Evolutionary conservation across 345 rosid species (phyloP).

Genomic region (Alliaria petiolata): DNA sequence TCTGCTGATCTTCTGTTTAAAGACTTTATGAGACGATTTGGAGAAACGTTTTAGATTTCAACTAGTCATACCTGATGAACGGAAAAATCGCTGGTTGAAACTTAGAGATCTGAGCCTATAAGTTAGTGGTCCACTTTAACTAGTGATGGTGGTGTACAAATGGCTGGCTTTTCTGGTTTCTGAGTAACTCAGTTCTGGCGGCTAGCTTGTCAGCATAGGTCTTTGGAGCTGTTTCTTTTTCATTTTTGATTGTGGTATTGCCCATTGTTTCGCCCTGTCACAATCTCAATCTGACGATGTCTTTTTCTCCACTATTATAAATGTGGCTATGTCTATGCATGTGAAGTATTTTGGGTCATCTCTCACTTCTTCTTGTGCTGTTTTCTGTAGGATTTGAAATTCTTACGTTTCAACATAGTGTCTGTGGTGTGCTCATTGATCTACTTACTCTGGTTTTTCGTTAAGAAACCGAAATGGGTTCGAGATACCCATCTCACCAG

Average conservation of each 20-base stretch:
- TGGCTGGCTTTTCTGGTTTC: neutral
- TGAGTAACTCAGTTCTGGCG: neutral
- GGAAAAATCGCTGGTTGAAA: neutral
- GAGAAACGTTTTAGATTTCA: no score
- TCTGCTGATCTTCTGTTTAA: neutral
- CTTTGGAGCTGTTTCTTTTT: neutral
- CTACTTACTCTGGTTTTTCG: slow-evolving; percentile 11
- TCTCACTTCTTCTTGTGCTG: neutral
- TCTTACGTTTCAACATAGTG: neutral
- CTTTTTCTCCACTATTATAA: neutral
- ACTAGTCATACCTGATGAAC: neutral
- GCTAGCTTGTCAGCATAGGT: slow-evolving; percentile 11
- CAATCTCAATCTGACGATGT: neutral
- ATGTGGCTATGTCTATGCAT: slow-evolving; percentile 7
- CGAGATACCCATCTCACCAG: slow-evolving; percentile 96
- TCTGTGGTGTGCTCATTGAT: neutral
- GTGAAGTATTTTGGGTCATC: slow-evolving; percentile 15
- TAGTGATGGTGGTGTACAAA: neutral
- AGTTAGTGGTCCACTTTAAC: slow-evolving; percentile 14
- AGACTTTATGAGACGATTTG: no score
- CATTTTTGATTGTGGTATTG: slow-evolving; percentile 1
- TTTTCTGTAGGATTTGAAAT: slow-evolving; percentile 18
- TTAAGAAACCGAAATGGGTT: slow-evolving; percentile 64
- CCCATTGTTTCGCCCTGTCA: slow-evolving; percentile 24
- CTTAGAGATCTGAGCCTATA: slow-evolving; percentile 28